These are phyloP conservation scores for Phylloporus arenicola DNA, from an alignment of 768 basidiomycete species.

Conservation along the genomic window DNA sequence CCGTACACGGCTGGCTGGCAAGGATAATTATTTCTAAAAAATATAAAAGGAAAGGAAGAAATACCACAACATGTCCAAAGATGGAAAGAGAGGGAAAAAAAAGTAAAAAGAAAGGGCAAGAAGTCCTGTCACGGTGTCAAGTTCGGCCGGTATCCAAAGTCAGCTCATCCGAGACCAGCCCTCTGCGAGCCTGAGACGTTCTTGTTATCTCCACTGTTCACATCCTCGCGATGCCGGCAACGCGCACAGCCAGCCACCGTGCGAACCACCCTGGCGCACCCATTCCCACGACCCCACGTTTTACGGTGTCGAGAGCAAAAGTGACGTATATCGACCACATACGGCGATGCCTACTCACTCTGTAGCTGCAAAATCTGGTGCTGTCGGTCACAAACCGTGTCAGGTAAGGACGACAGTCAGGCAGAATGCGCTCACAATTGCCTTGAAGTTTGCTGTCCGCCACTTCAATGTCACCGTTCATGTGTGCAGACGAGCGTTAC, in stretches of 20 bases:
- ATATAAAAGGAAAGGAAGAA: constrained; percentile 8
- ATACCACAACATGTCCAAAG: constrained; percentile 16
- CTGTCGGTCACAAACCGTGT: constrained; percentile 3
- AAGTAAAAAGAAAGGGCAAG: constrained; percentile 1
- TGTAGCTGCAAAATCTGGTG: constrained; percentile 4
- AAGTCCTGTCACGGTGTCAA: constrained; percentile 15
- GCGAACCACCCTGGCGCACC: constrained; percentile 9
- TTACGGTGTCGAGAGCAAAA: constrained; percentile 28
- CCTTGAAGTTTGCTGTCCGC: constrained; percentile 6
- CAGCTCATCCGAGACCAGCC: constrained; percentile 27
- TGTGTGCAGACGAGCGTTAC: constrained; percentile 4
- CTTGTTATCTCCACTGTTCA: constrained; percentile 13
- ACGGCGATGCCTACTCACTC: constrained; percentile 19
- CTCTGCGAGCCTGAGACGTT: constrained; percentile 16
- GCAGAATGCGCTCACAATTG: constrained; percentile 11
- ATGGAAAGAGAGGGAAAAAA: constrained; percentile 11
- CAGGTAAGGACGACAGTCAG: constrained; percentile 2
- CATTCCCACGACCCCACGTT: constrained; percentile 40
- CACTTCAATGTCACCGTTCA: constrained; percentile 3
- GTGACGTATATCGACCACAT: constrained; percentile 23
- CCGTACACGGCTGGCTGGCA: constrained; percentile 10
- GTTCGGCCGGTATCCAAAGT: constrained; percentile 1
- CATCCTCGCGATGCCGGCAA: constrained; percentile 18
- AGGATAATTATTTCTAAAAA: constrained; percentile 10
- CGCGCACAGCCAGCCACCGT: constrained; percentile 8